These are phyloP conservation scores for Saturnispora quitensis DNA, from an alignment of 805 yeast species.

Conservation along the genomic window DNA sequence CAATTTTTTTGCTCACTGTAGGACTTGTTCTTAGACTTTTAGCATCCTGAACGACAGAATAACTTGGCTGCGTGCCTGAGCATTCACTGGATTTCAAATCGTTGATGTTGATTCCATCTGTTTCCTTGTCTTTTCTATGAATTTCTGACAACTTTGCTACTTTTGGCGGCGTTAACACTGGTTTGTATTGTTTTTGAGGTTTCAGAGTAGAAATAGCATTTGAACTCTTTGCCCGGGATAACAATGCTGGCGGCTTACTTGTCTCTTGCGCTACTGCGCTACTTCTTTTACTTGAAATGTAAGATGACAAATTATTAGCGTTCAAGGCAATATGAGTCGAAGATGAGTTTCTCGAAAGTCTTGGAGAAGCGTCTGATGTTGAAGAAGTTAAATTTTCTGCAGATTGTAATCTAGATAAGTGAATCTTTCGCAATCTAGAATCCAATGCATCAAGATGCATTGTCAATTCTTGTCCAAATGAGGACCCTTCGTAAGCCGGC, in stretches of 20 bases:
- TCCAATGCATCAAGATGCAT: slow-evolving; percentile 26
- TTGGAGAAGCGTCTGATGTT: slow-evolving; percentile 2
- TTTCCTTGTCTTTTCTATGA: not conserved
- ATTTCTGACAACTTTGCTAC: not conserved
- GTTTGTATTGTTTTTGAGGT: slow-evolving; percentile 1
- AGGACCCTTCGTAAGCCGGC: slow-evolving; percentile 48
- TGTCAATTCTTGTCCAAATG: slow-evolving; percentile 2
- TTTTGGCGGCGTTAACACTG: slow-evolving; percentile 4
- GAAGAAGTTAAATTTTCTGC: not conserved
- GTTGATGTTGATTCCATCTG: not conserved
- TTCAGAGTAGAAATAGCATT: not conserved
- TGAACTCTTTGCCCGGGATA: slow-evolving; percentile 10
- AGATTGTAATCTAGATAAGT: slow-evolving; percentile 8
- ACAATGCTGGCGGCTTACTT: slow-evolving; percentile 6
- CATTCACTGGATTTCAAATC: not conserved
- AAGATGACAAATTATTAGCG: not conserved
- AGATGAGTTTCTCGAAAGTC: slow-evolving; percentile 4
- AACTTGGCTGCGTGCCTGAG: not conserved
- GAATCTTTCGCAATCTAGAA: slow-evolving; percentile 22
- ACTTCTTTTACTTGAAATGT: slow-evolving; percentile 1
- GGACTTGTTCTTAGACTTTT: not conserved
- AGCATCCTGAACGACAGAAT: not conserved
- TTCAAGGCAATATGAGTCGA: not conserved
- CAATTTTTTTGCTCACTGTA: not conserved
- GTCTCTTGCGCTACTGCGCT: not conserved